These are phyloP conservation scores for Colletotrichum viniferum DNA, from an alignment of 2,329 filamentous ascomycete species.

Conservation along the genomic window DNA sequence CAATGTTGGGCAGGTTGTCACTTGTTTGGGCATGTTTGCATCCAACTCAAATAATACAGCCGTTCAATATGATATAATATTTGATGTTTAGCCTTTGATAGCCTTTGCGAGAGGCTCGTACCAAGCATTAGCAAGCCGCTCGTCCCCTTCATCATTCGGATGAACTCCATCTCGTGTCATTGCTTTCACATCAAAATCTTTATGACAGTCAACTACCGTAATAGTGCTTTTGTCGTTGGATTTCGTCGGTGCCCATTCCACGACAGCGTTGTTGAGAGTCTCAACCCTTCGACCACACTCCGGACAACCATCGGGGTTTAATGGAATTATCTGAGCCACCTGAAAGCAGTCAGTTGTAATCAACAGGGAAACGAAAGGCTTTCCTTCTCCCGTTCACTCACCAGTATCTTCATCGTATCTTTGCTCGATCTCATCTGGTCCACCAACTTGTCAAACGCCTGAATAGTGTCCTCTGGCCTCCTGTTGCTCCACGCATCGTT, in stretches of 20 bases:
- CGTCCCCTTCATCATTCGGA: neutral
- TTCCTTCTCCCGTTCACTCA: neutral
- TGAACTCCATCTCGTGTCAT: neutral
- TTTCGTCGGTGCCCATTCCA: neutral
- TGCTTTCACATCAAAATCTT: neutral
- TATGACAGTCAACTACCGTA: neutral
- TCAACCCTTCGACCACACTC: neutral
- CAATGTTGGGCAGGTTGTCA: neutral
- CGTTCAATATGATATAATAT: neutral
- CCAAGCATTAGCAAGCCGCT: neutral
- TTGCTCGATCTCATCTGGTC: slow-evolving; percentile 46
- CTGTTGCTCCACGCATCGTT: slow-evolving; percentile 44
- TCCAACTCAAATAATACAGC: neutral
- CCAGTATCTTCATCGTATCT: slow-evolving; percentile 40
- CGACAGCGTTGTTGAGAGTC: neutral
- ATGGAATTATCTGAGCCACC: neutral
- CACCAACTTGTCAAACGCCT: slow-evolving; percentile 40
- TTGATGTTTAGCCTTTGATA: neutral
- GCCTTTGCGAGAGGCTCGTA: neutral
- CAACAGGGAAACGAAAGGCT: neutral
- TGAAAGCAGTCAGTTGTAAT: neutral
- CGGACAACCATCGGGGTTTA: neutral
- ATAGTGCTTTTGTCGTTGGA: neutral
- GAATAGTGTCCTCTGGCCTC: slow-evolving; percentile 35
- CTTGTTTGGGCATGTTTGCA: neutral